These are phyloP conservation scores for Populus tomentosa DNA, from an alignment of 441 rosid genomes.

Conservation along the genomic window DNA sequence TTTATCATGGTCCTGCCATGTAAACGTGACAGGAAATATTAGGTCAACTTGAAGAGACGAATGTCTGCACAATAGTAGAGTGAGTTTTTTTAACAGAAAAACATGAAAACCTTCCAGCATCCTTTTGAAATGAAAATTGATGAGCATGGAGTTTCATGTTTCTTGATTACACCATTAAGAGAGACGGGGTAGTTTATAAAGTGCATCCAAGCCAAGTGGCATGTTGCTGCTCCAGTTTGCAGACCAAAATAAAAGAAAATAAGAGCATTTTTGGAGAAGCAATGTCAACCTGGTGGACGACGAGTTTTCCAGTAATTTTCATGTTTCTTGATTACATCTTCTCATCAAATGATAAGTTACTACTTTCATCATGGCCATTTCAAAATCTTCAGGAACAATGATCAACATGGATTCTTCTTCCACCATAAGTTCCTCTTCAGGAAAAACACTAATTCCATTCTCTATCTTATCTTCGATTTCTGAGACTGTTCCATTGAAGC, in stretches of 20 bases:
- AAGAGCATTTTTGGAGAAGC: neutral
- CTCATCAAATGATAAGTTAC: too few species aligned
- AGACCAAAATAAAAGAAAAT: neutral
- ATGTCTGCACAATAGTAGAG: too few species aligned
- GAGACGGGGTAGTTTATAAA: neutral
- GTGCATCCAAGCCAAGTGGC: neutral
- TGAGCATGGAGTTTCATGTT: neutral
- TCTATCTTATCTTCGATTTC: slow-evolving; percentile 26
- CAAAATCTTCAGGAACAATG: slow-evolving; percentile 64
- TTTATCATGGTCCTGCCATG: slow-evolving; percentile 15
- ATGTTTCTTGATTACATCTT: too few species aligned
- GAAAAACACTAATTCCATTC: slow-evolving; percentile 21
- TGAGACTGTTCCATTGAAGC: slow-evolving; percentile 19
- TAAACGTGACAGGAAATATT: neutral
- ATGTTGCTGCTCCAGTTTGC: neutral
- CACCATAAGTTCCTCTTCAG: slow-evolving; percentile 24
- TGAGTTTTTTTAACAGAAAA: too few species aligned
- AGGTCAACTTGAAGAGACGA: too few species aligned
- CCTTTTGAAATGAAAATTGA: neutral
- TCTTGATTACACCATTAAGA: neutral
- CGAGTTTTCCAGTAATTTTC: slow-evolving; percentile 1
- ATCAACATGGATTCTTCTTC: slow-evolving; percentile 34
- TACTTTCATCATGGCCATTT: slow-evolving; percentile 73
- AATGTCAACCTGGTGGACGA: slow-evolving; percentile 24
- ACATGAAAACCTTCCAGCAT: neutral